Percentiles rank a stretch among this genome's conserved stretches.
These are phyloP conservation scores for Rhizoclosmatium sp. DNA, from an alignment of 192 early-diverging fungal species.

Conservation along the genomic window DNA sequence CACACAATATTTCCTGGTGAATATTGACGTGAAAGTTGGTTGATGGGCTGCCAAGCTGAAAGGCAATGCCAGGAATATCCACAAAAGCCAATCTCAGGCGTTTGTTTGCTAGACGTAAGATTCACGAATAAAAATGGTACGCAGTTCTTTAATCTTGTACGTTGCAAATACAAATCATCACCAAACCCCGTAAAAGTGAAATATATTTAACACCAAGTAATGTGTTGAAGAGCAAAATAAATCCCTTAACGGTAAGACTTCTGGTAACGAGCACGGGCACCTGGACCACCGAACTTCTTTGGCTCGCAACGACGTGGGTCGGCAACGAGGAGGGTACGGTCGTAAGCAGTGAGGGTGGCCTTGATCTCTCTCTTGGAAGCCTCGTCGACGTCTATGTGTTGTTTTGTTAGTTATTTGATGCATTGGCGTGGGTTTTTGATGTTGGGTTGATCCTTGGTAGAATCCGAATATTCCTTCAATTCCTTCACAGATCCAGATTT, in stretches of 20 bases:
- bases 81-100: no score
- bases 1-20: no score
- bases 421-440: neutral
- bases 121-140: neutral
- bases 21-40: no score
- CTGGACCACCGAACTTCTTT: constrained; percentile 99
- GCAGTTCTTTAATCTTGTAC: neutral
- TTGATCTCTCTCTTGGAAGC: constrained; percentile 99
- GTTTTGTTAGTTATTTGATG: neutral
- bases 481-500: neutral
- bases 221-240: neutral
- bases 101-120: no score
- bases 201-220: constrained; percentile 4
- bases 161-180: neutral
- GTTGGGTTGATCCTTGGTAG: neutral
- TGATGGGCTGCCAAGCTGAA: no score
- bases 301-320: constrained; percentile 99
- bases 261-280: constrained; percentile 95
- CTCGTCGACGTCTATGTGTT: constrained; percentile 84
- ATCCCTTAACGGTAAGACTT: constrained; percentile 64
- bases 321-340: constrained; percentile 97
- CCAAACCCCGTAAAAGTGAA: constrained; percentile 3
- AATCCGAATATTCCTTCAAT: neutral
- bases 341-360: constrained; percentile 87
- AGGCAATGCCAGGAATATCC: no score